A percentile compares a stretch with the other conserved stretches of the same genome.
Evolutionary conservation across 495 filamentous ascomycete species (phyloP).

Genomic region (Talaromyces stipitatus): DNA sequence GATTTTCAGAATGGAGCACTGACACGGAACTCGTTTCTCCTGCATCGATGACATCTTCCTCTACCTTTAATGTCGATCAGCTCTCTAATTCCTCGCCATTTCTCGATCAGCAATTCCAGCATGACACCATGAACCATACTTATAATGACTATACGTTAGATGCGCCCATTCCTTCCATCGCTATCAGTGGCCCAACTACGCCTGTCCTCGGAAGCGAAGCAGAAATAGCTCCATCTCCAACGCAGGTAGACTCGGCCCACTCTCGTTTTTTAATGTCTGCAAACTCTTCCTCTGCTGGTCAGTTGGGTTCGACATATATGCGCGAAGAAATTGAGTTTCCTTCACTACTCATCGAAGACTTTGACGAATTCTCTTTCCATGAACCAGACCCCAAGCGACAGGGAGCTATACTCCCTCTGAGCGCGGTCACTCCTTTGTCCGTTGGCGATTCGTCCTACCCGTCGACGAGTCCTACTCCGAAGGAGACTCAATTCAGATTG

Average conservation of each 20-base stretch:
- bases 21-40: conserved; percentile 30
- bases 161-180: conserved; percentile 15
- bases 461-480: conserved; percentile 5
- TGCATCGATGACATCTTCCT: conserved; percentile 32
- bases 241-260: conserved; percentile 20
- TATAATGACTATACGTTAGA: neutral
- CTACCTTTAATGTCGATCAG: conserved; percentile 21
- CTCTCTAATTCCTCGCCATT: conserved; percentile 12
- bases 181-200: conserved; percentile 30
- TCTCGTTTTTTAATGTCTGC: conserved; percentile 19
- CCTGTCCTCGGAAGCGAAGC: conserved; percentile 31
- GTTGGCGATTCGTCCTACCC: conserved; percentile 7
- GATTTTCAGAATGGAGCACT: conserved; percentile 43
- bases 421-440: conserved; percentile 7
- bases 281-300: conserved; percentile 25
- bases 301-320: conserved; percentile 8
- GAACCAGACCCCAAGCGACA: conserved; percentile 40
- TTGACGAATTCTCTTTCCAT: conserved; percentile 17
- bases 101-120: conserved; percentile 17
- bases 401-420: conserved; percentile 31
- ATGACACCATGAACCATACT: neutral
- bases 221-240: conserved; percentile 25
- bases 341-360: conserved; percentile 29
- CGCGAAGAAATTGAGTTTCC: conserved; percentile 17
- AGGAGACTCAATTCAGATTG: conserved; percentile 14